Base-by-base conservation (phyloP, 2,329 filamentous ascomycete genomes). In the Penicillium sp. region DNA sequence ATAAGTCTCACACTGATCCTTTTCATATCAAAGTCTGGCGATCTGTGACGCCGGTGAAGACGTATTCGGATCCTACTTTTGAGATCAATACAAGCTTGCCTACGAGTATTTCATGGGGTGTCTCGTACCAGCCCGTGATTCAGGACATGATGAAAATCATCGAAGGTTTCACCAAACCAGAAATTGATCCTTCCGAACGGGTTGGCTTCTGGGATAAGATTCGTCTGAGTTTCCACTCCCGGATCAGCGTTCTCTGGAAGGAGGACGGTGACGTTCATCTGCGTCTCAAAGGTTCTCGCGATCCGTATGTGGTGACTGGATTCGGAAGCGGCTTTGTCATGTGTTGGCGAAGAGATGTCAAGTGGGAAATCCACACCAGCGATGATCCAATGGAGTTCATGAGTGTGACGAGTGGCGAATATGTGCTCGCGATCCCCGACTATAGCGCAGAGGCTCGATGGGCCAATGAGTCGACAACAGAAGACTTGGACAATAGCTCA, bases 141-240 rank as follows among this genome's bases (percentile, higher is more conserved):
- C 94, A 99, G 70, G 95, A 99, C 67, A 96, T 97, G 88, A 99
- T 99, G 94, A 96, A 97, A 82, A 92, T 92, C 24, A 89, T 99
- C 55, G 94, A 99, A 72, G 92, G 89, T 2, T 97, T 99, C 69
- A 96, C 92, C 0, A 99, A 99, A 68, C 90, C 92, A 7, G 92
- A 92, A 57, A 80, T 96, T 25, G 95, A 99, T 69, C 88, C 89
- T 1, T 97, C 94, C 0, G 95, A 99, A 58, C 82, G 88, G 50
- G 90, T 95, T 42, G 94, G 94, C 3, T 99, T 99, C 76, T 99
- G 94, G 94, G 94, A 99, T 74, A 99, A 99, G 78, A 92, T 99
- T 46, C 82, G 94, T 48, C 80, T 99, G 33, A 92, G 87, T 63
- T 95, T 96, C 70, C 94, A 99, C 71, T 97, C 95, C 1, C 85